Base-by-base conservation (phyloP, 345 rosid species). In the Acer negundo region DNA sequence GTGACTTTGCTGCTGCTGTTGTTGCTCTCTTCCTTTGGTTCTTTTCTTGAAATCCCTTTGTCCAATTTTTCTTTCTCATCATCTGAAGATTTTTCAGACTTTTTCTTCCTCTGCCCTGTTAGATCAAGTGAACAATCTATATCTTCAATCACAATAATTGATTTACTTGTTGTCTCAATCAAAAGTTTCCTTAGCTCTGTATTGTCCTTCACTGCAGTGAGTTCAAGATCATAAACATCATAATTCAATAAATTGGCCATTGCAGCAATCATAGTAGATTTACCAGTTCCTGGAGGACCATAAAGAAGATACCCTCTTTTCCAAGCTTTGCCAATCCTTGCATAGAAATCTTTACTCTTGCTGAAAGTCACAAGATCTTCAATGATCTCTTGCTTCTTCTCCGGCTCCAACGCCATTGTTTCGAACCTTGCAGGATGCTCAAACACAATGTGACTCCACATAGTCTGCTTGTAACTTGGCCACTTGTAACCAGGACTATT, bases 381-480 rank as follows among this genome's bases (percentile, higher is more conserved):
- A 38, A 84, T 75, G 17, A 89, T 87, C 78, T 86, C 93, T 78
- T 76, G 72, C 83, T 87, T 89, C 86, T 81, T 89, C 42, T 80
- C 81, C 0, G 88, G 89, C 70, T 87, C 91, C 84, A 87, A 38
- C 7, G 89, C 93, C 83, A 89, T 75, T 9, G 89, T 87, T 15
- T 89, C 88, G 53, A 89, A 86, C 8, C 88, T 84, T 23, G 88
- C 89, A 40, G 93, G 93, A 77, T 89, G 89, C 82, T 89, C 88
- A 72, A 89, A 89, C 35, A 73, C 82, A 35, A 87, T 82, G 74
- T 87, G 88, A 72, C 88, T 87, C 93, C 93, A 89, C 89, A 81
- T 78, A 2, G 89, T 82, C 67, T 80, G 85, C 85, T 83, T 87
- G 84, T 73, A 78, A 83, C 84, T 74, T 10, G 80, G 80, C 91